These are phyloP conservation scores for Ceratocystis destructans DNA, from an alignment of 2,329 filamentous ascomycete genomes.

Conservation along the genomic window DNA sequence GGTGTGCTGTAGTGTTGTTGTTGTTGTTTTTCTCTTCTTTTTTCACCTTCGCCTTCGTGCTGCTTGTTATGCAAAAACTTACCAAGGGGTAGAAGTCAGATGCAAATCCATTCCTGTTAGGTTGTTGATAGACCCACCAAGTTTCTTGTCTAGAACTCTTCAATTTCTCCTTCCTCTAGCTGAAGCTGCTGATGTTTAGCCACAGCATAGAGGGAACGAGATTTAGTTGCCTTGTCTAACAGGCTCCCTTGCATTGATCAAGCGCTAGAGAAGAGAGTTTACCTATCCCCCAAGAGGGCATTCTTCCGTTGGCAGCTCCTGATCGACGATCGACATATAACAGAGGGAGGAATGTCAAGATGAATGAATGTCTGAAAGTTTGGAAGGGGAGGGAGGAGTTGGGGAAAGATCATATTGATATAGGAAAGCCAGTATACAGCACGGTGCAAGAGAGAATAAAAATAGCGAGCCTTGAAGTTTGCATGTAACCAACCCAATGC, in stretches of 20 bases:
- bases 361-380: not conserved
- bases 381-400: not conserved
- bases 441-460: not conserved
- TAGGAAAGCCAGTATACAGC: not conserved
- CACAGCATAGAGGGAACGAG: not conserved
- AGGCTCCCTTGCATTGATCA: not conserved
- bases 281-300: not conserved
- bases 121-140: too few relatives aligned
- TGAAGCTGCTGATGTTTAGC: not conserved
- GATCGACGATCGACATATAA: slow-evolving; percentile 4
- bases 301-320: slow-evolving; percentile 8
- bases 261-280: not conserved
- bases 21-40: too few relatives aligned
- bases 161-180: not conserved
- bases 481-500: not conserved
- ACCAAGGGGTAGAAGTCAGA: too few relatives aligned
- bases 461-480: slow-evolving; percentile 5
- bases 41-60: too few relatives aligned
- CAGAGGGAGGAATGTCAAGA: not conserved
- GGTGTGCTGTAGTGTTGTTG: not conserved
- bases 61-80: too few relatives aligned
- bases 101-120: too few relatives aligned
- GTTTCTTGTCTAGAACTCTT: too few relatives aligned
- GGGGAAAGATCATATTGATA: not conserved
- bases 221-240: not conserved